Conservation (phyloP, 352 stramenopile genomes). For the Phytophthora constricta region DNA sequence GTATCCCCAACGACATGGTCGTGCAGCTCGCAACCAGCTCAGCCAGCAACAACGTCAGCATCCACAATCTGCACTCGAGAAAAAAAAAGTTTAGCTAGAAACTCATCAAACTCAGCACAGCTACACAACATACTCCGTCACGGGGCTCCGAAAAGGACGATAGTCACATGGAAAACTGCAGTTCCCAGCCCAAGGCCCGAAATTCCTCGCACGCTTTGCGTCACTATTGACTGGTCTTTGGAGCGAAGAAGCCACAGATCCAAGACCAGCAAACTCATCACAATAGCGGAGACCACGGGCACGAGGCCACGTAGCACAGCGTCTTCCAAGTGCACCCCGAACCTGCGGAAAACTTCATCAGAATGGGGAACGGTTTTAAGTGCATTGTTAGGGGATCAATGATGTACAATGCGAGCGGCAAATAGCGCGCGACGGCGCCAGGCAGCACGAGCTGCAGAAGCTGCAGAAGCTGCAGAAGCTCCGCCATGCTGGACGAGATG, state of each 20-base stretch:
- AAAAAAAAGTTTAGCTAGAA: background rate
- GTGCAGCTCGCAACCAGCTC: conserved; percentile 59
- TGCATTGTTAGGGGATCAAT: background rate
- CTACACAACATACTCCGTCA: conserved; percentile 53
- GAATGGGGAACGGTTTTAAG: conserved; percentile 2
- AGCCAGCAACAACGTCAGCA: conserved; percentile 68
- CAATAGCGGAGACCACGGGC: conserved; percentile 44
- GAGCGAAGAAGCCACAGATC: conserved; percentile 38
- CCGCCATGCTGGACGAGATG: conserved; percentile 30
- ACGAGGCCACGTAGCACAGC: conserved; percentile 50
- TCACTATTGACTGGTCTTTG: conserved; percentile 5
- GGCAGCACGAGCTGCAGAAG: conserved; percentile 39
- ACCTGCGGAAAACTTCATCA: conserved; percentile 20
- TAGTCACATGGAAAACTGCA: conserved; percentile 55
- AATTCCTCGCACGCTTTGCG: conserved; percentile 28
- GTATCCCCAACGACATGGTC: conserved; percentile 52
- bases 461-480: conserved; percentile 35
- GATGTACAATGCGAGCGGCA: conserved; percentile 27
- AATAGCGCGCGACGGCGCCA: conserved; percentile 21
- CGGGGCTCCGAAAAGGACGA: conserved; percentile 82
- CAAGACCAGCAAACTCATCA: conserved; percentile 34
- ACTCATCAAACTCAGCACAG: too few species aligned
- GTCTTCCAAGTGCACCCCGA: conserved; percentile 51
- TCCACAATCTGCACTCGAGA: conserved; percentile 55
- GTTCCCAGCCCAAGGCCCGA: conserved; percentile 47